Conservation (phyloP, 352 stramenopile species). For the Phytopythium vexans region DNA sequence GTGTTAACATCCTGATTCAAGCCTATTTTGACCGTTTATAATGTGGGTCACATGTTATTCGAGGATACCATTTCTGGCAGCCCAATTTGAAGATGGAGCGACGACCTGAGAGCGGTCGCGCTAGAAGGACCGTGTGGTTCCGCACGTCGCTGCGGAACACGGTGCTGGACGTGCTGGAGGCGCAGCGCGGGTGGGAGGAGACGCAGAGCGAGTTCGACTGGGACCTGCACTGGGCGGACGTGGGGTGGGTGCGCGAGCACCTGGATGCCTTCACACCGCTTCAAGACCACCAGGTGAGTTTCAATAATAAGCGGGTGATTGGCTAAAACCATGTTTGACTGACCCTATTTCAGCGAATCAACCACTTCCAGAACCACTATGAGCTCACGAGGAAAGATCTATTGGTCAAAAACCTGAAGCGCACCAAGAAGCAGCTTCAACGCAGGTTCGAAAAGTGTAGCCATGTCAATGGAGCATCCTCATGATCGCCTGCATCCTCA, state of each 20-base stretch:
- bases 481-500: neutral
- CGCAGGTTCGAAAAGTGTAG: conserved; percentile 50
- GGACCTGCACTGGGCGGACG: conserved; percentile 85
- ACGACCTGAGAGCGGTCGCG: neutral
- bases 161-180: conserved; percentile 69
- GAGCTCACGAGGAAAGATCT: conserved; percentile 93
- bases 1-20: neutral
- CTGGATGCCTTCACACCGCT: conserved; percentile 60
- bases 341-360: conserved; percentile 57
- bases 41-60: neutral
- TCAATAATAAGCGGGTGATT: conserved; percentile 22
- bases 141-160: conserved; percentile 73
- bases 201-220: conserved; percentile 74
- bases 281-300: conserved; percentile 51
- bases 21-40: neutral
- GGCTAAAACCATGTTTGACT: conserved; percentile 9
- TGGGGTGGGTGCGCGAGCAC: conserved; percentile 81
- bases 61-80: neutral
- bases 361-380: conserved; percentile 94
- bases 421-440: conserved; percentile 77
- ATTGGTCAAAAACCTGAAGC: conserved; percentile 95
- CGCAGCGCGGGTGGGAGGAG: conserved; percentile 59
- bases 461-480: neutral
- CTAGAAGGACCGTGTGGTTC: conserved; percentile 33
- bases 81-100: neutral